Conservation (phyloP, 2,329 filamentous ascomycete genomes). For the Dactylella cylindrospora region DNA sequence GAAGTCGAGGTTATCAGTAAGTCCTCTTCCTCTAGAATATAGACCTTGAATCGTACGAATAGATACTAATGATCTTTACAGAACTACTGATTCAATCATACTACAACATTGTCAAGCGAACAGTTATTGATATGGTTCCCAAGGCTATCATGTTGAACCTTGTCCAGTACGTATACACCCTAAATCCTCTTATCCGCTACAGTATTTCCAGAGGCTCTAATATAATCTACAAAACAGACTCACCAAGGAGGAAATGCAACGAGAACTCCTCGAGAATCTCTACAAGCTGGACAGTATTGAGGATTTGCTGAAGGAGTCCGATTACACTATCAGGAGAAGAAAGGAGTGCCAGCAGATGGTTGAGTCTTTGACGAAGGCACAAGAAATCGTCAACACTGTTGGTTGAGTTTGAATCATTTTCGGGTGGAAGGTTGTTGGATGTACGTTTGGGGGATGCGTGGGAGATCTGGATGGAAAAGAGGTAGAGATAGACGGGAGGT, state of each 20-base stretch:
- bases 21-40: conserved; percentile 52
- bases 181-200: neutral
- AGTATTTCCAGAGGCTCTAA: conserved; percentile 1
- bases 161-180: conserved; percentile 70
- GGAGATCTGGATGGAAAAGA: no score
- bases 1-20: conserved; percentile 98
- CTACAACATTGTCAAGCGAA: conserved; percentile 96
- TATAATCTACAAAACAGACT: conserved; percentile 60
- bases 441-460: no score
- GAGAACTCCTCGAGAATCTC: conserved; percentile 95
- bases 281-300: conserved; percentile 89
- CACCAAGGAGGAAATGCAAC: conserved; percentile 98
- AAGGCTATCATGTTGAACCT: conserved; percentile 98
- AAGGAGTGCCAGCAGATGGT: conserved; percentile 99
- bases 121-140: conserved; percentile 99
- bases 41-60: neutral
- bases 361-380: conserved; percentile 82
- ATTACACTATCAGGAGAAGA: conserved; percentile 89
- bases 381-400: conserved; percentile 80
- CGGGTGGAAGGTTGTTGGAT: no score
- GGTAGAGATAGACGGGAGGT: no score
- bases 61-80: conserved; percentile 52
- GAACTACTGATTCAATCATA: conserved; percentile 95
- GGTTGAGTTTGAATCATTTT: no score
- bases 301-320: conserved; percentile 93